These are phyloP conservation scores for Arachis monticola DNA, from an alignment of 331 rosid genomes.

Conservation along the genomic window DNA sequence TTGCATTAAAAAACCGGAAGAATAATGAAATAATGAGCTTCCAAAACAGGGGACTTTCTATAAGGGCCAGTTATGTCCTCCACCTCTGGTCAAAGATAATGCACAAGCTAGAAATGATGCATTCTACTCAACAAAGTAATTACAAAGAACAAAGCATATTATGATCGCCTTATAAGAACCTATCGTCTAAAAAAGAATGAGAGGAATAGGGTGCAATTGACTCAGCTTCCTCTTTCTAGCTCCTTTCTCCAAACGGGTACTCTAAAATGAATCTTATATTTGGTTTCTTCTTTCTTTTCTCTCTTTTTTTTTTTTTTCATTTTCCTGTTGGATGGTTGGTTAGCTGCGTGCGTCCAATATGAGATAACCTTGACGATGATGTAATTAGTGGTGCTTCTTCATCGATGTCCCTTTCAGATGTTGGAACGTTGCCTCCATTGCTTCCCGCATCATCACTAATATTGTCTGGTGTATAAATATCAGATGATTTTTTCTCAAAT, in stretches of 20 bases:
- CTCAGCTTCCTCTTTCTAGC: conserved; percentile 30
- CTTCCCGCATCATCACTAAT: conserved; percentile 42
- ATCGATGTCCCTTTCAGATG: conserved; percentile 55
- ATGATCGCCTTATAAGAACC: conserved; percentile 30
- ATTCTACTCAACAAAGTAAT: conserved; percentile 42
- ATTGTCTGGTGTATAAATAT: conserved; percentile 59
- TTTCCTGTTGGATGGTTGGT: conserved; percentile 48
- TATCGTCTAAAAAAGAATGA: conserved; percentile 46
- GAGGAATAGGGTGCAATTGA: conserved; percentile 34
- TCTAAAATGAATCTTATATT: conserved; percentile 26
- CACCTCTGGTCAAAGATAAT: conserved; percentile 22
- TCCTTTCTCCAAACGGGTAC: conserved; percentile 30
- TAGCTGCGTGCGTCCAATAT: conserved; percentile 63
- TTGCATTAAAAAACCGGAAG: neutral
- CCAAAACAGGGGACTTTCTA: conserved; percentile 39
- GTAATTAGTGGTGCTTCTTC: conserved; percentile 79
- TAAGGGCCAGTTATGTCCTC: conserved; percentile 28
- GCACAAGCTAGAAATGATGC: conserved; percentile 30
- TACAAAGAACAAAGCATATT: conserved; percentile 43
- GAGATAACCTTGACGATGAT: conserved; percentile 76
- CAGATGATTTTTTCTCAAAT: conserved; percentile 82
- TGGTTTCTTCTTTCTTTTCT: conserved; percentile 26
- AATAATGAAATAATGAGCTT: conserved; percentile 22
- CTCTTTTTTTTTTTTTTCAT: neutral
- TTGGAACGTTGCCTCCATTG: conserved; percentile 48